Base-by-base conservation (phyloP, 495 filamentous ascomycete species). In the Penicillium bialowiezense region DNA sequence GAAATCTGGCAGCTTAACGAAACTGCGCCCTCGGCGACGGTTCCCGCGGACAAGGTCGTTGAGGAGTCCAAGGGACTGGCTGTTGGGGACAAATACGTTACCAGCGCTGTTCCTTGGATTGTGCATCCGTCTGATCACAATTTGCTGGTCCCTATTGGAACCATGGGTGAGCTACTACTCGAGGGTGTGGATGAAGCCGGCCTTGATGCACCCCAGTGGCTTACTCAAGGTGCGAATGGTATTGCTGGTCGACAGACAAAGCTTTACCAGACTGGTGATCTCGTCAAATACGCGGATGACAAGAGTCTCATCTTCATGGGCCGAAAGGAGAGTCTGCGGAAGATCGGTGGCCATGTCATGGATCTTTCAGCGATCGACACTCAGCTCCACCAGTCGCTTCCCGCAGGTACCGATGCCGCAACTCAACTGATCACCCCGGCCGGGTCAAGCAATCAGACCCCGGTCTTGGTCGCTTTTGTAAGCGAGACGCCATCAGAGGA, bases 311-410 rank as follows among this genome's bases (percentile, higher is more conserved):
- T 50, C 8, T 50, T 41, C 9, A 42, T 50, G 38, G 47, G 47
- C 12, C 47, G 47, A 13, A 50, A 50, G 29, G 38, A 42, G 29
- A 50, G 38, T 19, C 38, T 50, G 10, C 28, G 38, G 20, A 50
- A 42, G 19, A 38, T 50, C 19, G 47, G 42, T 17, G 47, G 38
- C n/a, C 38, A 50, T 42, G 38, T 50, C 4, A 50, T 50, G 47
- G 47, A 50, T 20, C 38, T 50, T 18, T 26, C 47, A 17, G 13
- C 47, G 14, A 33, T 50, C 9, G 47, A 50, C 19, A 15, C 41
- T 5, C 47, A 50, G 28, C 38, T 50, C 12, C 37, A 38, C 38
- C 13, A 34, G 12, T 31, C 17, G 7, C 38, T 50, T 7, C 47
- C 47, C 5, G 28, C 12, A 19, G 39, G 32, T 7, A 21, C 38